Evolutionary conservation across 352 stramenopile genomes (phyloP).

Genomic region (Globisporangium radiosum): DNA sequence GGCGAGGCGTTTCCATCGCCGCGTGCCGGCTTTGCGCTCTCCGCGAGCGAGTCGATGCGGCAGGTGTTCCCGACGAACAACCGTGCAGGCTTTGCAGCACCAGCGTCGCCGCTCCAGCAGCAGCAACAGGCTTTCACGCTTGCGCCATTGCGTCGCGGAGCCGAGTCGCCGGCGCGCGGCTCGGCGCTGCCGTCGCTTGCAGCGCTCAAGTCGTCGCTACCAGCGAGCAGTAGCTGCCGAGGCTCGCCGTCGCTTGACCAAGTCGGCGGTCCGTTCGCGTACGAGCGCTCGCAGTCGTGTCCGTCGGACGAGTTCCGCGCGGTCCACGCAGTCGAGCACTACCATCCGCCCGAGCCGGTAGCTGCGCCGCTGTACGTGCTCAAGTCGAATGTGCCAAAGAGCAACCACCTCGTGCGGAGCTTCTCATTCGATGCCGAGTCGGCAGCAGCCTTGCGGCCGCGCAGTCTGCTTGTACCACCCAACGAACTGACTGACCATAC

Average conservation of each 20-base stretch:
- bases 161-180: conserved; percentile 12
- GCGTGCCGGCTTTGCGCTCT: conserved; percentile 15
- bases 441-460: conserved; percentile 21
- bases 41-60: conserved; percentile 13
- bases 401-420: conserved; percentile 44
- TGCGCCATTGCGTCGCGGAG: conserved; percentile 14
- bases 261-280: conserved; percentile 49
- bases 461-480: conserved; percentile 16
- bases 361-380: conserved; percentile 14
- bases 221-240: neutral
- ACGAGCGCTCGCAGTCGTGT: conserved; percentile 63
- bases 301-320: conserved; percentile 41
- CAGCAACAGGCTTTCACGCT: conserved; percentile 19
- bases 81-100: conserved; percentile 6
- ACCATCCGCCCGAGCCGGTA: conserved; percentile 4
- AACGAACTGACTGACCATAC: conserved; percentile 11
- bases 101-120: conserved; percentile 3
- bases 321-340: conserved; percentile 1
- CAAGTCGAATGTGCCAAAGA: conserved; percentile 21
- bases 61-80: conserved; percentile 21
- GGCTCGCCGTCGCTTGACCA: conserved; percentile 17
- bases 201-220: conserved; percentile 19
- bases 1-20: conserved; percentile 17
- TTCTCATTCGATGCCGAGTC: conserved; percentile 41
- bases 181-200: conserved; percentile 16